Evolutionary conservation across 169 alveolate species (phyloP), one percentile per base, ranked within the genome.

Genomic region (Eimeria tenella): DNA sequence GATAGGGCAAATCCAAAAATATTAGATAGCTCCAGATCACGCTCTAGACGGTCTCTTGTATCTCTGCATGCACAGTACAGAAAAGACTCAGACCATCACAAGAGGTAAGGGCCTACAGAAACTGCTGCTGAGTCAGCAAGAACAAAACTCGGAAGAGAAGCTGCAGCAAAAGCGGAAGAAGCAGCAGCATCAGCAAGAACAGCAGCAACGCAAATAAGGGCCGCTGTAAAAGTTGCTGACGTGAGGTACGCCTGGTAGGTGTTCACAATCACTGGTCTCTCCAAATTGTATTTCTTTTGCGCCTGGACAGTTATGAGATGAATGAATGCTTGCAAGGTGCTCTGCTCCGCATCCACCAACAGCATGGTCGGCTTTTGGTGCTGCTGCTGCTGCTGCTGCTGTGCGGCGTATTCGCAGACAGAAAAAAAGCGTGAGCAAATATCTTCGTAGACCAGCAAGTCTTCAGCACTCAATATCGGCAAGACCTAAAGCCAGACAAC

Each of bases 341-440:
- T 42, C 42, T 96, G 95, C 77, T 96, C 98, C 4, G 98, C 98
- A 82, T 96, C 98, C 13, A 96, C 94, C 65, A 94, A 82, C 53
- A 93, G 77, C 23, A 83, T 23, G 4, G 63, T 5, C 49, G 91
- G 79, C 71, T 81, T 50, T 71, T 4, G 88, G 21, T 4, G 23
- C n/a, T 17, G 89, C 50, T 31, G 42, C 42, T 31, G 42, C 13
- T 11, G 15, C 81, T 21, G 11, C 17, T 21, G 13, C 25, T 75
- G 60, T 23, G 86, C 86, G 60, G 86, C 63, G 23, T 75, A n/a
- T 21, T 42, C 21, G 63, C 13, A 75, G 58, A 75, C 63, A 0
- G 86, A 23, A 56, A 75, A 75, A 31, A 75, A 75, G 21, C 86
- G 71, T 55, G 52, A 5, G 13, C 77, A 11, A 31, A 83, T 65